Evolutionary conservation across 305 asterid species (phyloP).

Genomic region (Lippia alba): DNA sequence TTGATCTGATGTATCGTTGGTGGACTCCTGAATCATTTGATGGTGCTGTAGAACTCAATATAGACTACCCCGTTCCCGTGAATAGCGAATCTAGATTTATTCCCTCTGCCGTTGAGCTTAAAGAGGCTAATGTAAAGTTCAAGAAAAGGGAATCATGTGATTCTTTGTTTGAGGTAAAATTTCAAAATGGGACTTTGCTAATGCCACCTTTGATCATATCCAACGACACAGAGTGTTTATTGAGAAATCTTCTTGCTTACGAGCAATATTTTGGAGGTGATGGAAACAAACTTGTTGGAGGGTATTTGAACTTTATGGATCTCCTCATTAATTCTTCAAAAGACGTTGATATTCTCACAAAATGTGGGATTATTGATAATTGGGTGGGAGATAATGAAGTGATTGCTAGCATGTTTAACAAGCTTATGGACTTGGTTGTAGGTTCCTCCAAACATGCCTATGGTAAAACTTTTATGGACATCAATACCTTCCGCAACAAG

Average conservation of each 20-base stretch:
- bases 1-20: background rate
- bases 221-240: too few species aligned
- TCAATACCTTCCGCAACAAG: background rate
- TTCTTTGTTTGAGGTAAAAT: background rate
- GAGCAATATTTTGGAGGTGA: too few species aligned
- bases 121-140: background rate
- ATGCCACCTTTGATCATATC: background rate
- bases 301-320: too few species aligned
- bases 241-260: too few species aligned
- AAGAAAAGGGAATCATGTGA: background rate
- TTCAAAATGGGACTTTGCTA: background rate
- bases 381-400: background rate
- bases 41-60: too few species aligned
- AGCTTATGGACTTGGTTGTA: background rate
- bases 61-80: too few species aligned
- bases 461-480: background rate
- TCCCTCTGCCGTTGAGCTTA: too few species aligned
- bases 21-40: background rate
- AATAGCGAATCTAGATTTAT: background rate
- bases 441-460: too few species aligned
- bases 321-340: constrained; percentile 10
- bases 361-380: background rate
- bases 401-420: background rate
- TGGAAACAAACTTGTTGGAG: too few species aligned
- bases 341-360: background rate